Evolutionary conservation across 768 basidiomycete genomes (phyloP), one percentile per base, ranked within the genome.

Genomic region (Leccinum subtestaceum): DNA sequence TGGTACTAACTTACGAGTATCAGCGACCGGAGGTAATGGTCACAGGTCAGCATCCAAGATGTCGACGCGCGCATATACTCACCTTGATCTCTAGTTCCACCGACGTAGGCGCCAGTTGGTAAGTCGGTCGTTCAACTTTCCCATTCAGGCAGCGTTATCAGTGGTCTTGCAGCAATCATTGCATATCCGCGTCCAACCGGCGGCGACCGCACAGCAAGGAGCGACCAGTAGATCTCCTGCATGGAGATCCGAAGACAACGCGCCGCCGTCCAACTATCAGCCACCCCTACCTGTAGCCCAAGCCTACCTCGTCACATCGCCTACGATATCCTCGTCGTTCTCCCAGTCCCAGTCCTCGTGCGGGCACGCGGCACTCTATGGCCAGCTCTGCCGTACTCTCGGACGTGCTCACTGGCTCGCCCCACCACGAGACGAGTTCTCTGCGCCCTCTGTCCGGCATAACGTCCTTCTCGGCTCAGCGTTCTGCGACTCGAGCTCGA

Each of bases 281-380:
- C 21, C 21, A 21, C 21, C 27, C 89, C 58, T 89, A 84, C 70
- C 87, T 89, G 67, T 80, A 80, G 34, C 89, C 89, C 0, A 86
- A 91, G 62, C 91, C 85, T 87, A 10, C 27, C 8, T 27, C 27
- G 27, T 27, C 27, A 27, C 27, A 27, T 27, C 7, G 1, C 27
- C 23, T 23, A 83, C 84, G 13, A 65, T 73, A 1, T 77, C 78
- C 13, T 34, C 10, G 12, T 77, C 78, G 6, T 72, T 77, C 9
- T 74, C 76, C 0, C 27, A 8, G 27, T 27, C 27, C 27, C 27
- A 21, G 21, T 21, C 21, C 21, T 21, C 27, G 27, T 21, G 21
- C 21, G 21, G 21, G 21, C 36, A 68, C 36, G 7, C 65, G 63
- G 9, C 48, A 52, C 6, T 66, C 70, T 10, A 67, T 71, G 27